Evolutionary conservation across 495 filamentous ascomycete species (phyloP).

Genomic region (Aspergillus heteromorphus): DNA sequence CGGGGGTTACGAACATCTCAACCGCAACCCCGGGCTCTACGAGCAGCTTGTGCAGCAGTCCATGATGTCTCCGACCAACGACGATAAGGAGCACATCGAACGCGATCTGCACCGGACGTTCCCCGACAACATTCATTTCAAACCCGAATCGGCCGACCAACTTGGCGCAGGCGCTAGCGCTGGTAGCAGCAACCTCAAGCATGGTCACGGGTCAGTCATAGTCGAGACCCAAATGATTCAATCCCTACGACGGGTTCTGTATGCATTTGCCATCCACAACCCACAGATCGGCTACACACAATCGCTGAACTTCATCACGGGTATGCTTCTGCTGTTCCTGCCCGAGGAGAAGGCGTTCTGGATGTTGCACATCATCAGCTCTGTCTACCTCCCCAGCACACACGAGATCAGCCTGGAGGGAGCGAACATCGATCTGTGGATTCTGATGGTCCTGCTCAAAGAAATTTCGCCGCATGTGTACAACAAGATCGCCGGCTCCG

Average conservation of each 20-base stretch:
- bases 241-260: constrained; percentile 77
- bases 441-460: constrained; percentile 78
- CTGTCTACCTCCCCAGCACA: constrained; percentile 81
- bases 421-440: constrained; percentile 90
- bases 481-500: constrained; percentile 77
- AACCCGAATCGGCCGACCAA: constrained; percentile 52
- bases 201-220: constrained; percentile 30
- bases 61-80: constrained; percentile 55
- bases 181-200: constrained; percentile 27
- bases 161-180: constrained; percentile 13
- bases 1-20: constrained; percentile 73
- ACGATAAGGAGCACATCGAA: constrained; percentile 86
- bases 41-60: constrained; percentile 59
- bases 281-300: constrained; percentile 93
- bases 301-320: constrained; percentile 95
- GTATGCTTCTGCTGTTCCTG: constrained; percentile 88
- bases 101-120: constrained; percentile 94
- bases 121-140: constrained; percentile 90
- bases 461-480: constrained; percentile 84
- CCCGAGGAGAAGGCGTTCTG: constrained; percentile 89
- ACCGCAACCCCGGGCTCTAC: constrained; percentile 70
- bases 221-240: constrained; percentile 72
- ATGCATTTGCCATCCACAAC: constrained; percentile 84
- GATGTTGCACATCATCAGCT: constrained; percentile 89
- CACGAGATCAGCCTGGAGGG: constrained; percentile 90